Evolutionary conservation across 257 asterid species (phyloP).

Genomic region (Fraxinus excelsior): DNA sequence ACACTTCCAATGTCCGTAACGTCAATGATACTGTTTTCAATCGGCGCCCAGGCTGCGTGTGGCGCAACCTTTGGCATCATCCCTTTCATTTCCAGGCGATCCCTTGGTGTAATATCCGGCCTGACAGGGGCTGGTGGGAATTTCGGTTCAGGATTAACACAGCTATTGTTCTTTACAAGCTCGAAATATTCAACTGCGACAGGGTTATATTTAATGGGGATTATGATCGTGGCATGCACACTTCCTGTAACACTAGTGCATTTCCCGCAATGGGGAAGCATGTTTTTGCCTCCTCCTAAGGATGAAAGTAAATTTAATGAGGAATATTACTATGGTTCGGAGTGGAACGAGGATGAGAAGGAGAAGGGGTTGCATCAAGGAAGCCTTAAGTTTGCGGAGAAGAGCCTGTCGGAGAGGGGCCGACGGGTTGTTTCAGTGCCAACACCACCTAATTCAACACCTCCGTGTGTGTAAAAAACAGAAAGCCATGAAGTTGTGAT

Average conservation of each 20-base stretch:
- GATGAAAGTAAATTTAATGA: conserved; percentile 32
- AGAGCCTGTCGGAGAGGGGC: conserved; percentile 60
- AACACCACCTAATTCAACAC: conserved; percentile 25
- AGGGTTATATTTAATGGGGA: conserved; percentile 52
- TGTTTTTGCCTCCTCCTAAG: conserved; percentile 46
- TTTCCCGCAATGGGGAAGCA: conserved; percentile 78
- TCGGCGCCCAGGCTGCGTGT: conserved; percentile 56
- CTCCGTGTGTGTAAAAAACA: conserved; percentile 4
- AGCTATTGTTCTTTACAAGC: conserved; percentile 47
- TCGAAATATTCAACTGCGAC: conserved; percentile 44
- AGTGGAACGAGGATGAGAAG: conserved; percentile 53
- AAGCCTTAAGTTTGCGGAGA: conserved; percentile 55
- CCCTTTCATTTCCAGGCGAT: conserved; percentile 57
- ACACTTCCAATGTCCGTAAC: conserved; percentile 41
- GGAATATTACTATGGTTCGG: conserved; percentile 48
- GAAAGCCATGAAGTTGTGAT: too few relatives aligned
- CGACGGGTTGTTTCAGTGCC: conserved; percentile 30
- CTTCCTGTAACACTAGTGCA: conserved; percentile 48
- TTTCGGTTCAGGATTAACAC: conserved; percentile 59
- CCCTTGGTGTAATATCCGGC: conserved; percentile 58
- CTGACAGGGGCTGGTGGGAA: conserved; percentile 66
- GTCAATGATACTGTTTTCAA: conserved; percentile 55
- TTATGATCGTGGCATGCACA: conserved; percentile 54
- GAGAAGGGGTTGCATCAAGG: conserved; percentile 46
- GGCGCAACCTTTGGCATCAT: conserved; percentile 60